Conservation (phyloP, 2,329 filamentous ascomycete genomes). For the Penicillium sp. region DNA sequence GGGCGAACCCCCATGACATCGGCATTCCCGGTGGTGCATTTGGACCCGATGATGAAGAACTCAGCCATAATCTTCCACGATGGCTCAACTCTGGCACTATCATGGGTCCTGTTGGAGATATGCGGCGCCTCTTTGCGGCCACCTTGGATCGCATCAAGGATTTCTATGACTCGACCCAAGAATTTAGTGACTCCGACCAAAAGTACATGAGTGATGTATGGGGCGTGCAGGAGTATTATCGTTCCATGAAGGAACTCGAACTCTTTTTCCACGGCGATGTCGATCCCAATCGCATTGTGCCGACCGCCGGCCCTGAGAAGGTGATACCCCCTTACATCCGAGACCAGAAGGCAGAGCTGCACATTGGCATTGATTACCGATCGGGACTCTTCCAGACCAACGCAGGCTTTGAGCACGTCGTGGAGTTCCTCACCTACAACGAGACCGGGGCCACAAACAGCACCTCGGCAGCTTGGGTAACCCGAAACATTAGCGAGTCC, state of each 20-base stretch:
- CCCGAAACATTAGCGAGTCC: constrained; percentile 4
- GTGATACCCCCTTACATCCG: constrained; percentile 1
- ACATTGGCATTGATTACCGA: constrained; percentile 13
- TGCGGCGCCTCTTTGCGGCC: constrained; percentile 11
- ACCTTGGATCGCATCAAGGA: constrained; percentile 11
- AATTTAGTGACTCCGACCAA: constrained; percentile 17
- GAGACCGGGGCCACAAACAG: not conserved
- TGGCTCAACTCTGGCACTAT: constrained; percentile 18
- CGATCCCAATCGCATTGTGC: constrained; percentile 3
- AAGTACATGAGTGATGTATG: constrained; percentile 17
- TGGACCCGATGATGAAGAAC: constrained; percentile 9
- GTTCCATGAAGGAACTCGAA: constrained; percentile 4
- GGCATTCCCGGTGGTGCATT: constrained; percentile 13
- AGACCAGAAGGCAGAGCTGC: constrained; percentile 9
- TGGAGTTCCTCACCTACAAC: constrained; percentile 9
- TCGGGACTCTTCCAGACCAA: constrained; percentile 13
- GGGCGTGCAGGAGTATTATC: constrained; percentile 14
- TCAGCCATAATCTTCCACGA: constrained; percentile 6
- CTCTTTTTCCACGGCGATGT: constrained; percentile 12
- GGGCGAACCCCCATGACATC: constrained; percentile 11
- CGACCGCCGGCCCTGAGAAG: not conserved
- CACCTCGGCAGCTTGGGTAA: not conserved
- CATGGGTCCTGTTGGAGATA: constrained; percentile 13
- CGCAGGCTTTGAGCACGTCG: constrained; percentile 10
- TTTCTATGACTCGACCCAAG: constrained; percentile 7